Evolutionary conservation across 305 asterid species (phyloP).

Genomic region (Rubia balearica): DNA sequence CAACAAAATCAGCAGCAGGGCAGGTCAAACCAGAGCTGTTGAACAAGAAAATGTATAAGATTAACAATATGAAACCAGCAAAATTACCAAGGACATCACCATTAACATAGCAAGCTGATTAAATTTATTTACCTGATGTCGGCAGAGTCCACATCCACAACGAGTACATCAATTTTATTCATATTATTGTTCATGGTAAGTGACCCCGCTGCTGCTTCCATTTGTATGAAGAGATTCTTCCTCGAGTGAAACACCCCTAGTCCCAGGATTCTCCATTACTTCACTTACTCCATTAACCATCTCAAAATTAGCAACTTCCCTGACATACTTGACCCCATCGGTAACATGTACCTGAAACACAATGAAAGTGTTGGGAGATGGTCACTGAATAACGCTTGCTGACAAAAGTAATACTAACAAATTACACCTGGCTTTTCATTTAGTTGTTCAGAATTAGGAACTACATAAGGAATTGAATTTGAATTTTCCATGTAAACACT

Average conservation of each 20-base stretch:
- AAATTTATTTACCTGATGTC: conserved; percentile 51
- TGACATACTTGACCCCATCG: conserved; percentile 67
- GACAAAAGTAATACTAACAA: not conserved
- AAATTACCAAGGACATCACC: not conserved
- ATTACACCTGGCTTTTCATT: not conserved
- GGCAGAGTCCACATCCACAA: conserved; percentile 90
- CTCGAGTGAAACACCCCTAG: conserved; percentile 12
- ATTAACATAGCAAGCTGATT: not conserved
- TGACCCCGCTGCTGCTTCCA: conserved; percentile 14
- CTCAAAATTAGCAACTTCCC: conserved; percentile 33
- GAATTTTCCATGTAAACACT: not conserved
- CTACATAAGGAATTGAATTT: not conserved
- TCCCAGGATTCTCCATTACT: conserved; percentile 10
- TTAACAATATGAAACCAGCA: not conserved
- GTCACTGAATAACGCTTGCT: not conserved
- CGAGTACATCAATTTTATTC: conserved; percentile 49
- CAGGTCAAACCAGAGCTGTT: conserved; percentile 88
- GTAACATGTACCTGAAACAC: conserved; percentile 51
- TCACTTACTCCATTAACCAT: conserved; percentile 28
- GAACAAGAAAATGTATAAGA: conserved; percentile 13
- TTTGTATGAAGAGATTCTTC: conserved; percentile 18
- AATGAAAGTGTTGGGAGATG: not conserved
- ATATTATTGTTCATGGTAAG: conserved; percentile 32
- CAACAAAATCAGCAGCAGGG: conserved; percentile 75
- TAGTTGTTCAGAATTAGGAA: not conserved